phyloP scores from a whole-genome alignment of 2,329 filamentous ascomycete species.

The Cylindrodendrum hubeiense region DNA sequence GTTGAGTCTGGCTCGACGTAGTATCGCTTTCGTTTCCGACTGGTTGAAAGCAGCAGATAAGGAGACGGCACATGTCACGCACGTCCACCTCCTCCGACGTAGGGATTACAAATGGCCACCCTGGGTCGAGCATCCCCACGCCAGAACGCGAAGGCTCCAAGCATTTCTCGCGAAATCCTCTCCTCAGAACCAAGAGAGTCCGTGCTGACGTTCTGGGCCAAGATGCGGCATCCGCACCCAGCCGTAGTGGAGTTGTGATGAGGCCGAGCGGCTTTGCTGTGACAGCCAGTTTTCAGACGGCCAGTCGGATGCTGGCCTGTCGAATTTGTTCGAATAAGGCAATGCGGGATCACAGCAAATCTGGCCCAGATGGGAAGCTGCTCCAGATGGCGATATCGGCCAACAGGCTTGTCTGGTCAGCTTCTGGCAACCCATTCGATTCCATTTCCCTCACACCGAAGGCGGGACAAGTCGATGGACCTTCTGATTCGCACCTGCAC shows the following conservation, averaged over 20 bases:
- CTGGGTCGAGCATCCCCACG: neutral
- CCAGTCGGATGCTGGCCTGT: neutral
- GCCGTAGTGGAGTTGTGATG: conserved; percentile 11
- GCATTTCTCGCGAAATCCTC: neutral
- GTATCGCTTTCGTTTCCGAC: conserved; percentile 2
- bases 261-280: neutral
- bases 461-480: neutral
- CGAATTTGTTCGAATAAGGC: neutral
- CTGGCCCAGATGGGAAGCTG: neutral
- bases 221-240: conserved; percentile 2
- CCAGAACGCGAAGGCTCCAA: neutral
- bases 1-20: neutral
- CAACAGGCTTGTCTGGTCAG: neutral
- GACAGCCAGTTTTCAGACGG: neutral
- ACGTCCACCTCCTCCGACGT: neutral
- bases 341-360: neutral
- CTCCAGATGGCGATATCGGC: neutral
- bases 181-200: neutral
- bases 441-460: neutral
- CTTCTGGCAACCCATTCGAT: neutral
- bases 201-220: neutral
- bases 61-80: neutral
- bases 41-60: neutral
- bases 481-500: neutral
- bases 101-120: conserved; percentile 6